phyloP scores from a whole-genome alignment of 2,329 filamentous ascomycete species.

The Ophiostoma ips region DNA sequence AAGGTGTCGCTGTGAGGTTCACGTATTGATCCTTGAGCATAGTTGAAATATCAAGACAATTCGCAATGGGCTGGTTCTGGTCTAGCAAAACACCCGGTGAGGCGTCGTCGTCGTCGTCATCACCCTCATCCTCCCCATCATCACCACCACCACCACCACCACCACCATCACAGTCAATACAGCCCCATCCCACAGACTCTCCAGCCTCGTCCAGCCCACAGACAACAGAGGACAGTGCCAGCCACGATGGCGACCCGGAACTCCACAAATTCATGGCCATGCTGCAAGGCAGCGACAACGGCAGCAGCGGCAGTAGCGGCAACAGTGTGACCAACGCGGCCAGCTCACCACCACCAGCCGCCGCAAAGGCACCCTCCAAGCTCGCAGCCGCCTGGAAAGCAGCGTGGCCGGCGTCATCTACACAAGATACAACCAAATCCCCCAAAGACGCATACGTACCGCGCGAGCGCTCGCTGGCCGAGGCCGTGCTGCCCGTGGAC shows the following conservation, averaged over 20 bases:
- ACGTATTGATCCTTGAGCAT: neutral
- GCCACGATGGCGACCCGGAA: slow-evolving; percentile 24
- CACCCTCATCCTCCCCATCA: slow-evolving; percentile 2
- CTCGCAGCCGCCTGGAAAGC: neutral
- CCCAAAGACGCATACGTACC: slow-evolving; percentile 6
- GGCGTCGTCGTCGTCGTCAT: neutral
- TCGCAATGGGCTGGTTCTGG: slow-evolving; percentile 50
- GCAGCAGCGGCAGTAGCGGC: slow-evolving; percentile 4
- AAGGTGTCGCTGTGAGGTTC: neutral
- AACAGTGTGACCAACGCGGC: neutral
- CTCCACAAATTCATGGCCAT: slow-evolving; percentile 40
- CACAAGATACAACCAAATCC: slow-evolving; percentile 12
- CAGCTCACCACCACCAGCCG: neutral
- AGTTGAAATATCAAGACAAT: neutral
- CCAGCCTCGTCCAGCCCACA: neutral
- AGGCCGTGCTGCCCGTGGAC: slow-evolving; percentile 59
- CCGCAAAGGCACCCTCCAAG: neutral
- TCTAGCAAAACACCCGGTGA: slow-evolving; percentile 24
- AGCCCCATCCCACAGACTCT: neutral
- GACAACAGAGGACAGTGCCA: neutral
- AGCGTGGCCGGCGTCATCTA: slow-evolving; percentile 19
- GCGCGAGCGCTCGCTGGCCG: slow-evolving; percentile 31
- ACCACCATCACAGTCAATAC: neutral
- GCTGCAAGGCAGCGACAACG: slow-evolving; percentile 16
- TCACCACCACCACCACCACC: slow-evolving; percentile 2